Base-by-base conservation (phyloP, 1,139 yeast species). In the Magnusiomyces ingens region DNA sequence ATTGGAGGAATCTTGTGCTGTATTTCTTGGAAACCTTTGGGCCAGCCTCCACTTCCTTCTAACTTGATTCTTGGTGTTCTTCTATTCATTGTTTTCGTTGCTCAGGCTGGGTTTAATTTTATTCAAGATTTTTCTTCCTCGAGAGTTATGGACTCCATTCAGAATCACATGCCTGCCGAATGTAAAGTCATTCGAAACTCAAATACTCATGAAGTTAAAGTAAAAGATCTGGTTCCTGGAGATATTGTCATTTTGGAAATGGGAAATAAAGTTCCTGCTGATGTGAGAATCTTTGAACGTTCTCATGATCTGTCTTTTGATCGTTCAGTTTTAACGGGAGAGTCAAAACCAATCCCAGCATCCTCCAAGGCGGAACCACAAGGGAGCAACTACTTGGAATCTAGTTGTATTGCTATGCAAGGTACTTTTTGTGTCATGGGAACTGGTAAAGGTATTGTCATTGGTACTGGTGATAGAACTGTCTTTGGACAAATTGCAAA, bases 291-390 rank as follows among this genome's bases (percentile, higher is more conserved):
- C 19, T 57, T 71, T 36, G 60, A 62, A 40, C 69, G 65, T 29
- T 54, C 65, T 51, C 29, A 50, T 32, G 75, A 74, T 55, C 69
- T 75, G 54, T 74, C 75, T 55, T 74, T 78, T 49, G 81, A 77
- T 58, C 77, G 76, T 58, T 75, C 80, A 13, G 69, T 76, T 40
- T 66, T 77, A 49, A 77, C 81, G 1, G 81, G 81, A 55, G 80
- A 76, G 60, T 74, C 79, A 0, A 66, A 73, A 49, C 76, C 79
- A 11, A 68, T 74, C 1, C 70, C 71, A 15, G 76, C 73, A 1
- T 21, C 22, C 6, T 6, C 47, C 17, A 72, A 76, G 4, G 69
- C 69, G 51, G 69, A 75, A 35, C 26, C 49, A 22, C 45, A 63
- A 4, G 68, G 64, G 36, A 54, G 56, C 2, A 75, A 75, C 59